Conservation (phyloP, 768 basidiomycete species). For the Suillus discolor region DNA sequence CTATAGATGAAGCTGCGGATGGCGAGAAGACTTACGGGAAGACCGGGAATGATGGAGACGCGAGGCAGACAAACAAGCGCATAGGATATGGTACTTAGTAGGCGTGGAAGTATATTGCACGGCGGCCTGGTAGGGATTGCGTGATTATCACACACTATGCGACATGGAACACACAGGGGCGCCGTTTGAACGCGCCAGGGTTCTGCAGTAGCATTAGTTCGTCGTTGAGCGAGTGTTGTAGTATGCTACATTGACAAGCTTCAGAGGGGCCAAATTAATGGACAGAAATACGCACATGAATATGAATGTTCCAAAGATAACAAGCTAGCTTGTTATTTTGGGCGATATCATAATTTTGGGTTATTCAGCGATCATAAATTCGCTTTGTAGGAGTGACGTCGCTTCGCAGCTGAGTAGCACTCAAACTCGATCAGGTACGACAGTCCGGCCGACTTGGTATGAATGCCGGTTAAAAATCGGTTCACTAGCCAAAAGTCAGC, state of each 20-base stretch:
- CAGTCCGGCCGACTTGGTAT: constrained; percentile 11
- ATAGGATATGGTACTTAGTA: constrained; percentile 10
- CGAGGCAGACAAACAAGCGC: constrained; percentile 14
- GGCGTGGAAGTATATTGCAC: constrained; percentile 24
- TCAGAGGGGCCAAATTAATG: constrained; percentile 25
- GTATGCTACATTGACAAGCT: not conserved
- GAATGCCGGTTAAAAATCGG: constrained; percentile 23
- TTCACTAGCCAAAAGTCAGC: not conserved
- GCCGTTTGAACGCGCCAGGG: constrained; percentile 8
- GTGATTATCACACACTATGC: constrained; percentile 22
- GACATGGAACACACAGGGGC: constrained; percentile 13
- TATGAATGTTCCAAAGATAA: constrained; percentile 12
- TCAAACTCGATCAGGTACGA: constrained; percentile 28
- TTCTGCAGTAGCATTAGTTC: not conserved
- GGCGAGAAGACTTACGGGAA: constrained; percentile 32
- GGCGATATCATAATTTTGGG: constrained; percentile 29
- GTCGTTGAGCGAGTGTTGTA: not conserved
- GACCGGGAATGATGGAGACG: constrained; percentile 19
- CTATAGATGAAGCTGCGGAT: constrained; percentile 32
- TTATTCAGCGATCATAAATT: constrained; percentile 17
- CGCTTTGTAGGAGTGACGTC: constrained; percentile 18
- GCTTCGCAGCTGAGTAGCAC: constrained; percentile 18
- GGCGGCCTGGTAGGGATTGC: constrained; percentile 25
- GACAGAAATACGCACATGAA: constrained; percentile 23
- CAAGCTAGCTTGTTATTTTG: constrained; percentile 34